A percentile compares a stretch with the other conserved stretches of the same genome.
These are phyloP conservation scores for Geranium rotundifolium DNA, from an alignment of 345 rosid species.

Conservation along the genomic window DNA sequence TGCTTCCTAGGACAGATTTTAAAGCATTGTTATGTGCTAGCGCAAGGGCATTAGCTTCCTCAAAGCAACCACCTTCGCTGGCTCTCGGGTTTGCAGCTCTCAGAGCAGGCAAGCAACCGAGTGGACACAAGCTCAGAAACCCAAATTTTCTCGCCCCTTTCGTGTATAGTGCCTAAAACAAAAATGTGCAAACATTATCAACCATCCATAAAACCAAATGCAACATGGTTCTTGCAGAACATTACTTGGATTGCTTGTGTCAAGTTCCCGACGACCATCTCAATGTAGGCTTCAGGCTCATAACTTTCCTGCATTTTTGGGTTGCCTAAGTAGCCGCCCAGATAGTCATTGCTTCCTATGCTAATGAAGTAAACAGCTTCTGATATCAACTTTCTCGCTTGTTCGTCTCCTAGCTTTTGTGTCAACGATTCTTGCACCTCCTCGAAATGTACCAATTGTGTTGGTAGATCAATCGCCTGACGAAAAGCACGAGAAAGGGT, in stretches of 20 bases:
- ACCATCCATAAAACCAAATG: background rate
- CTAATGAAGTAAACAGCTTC: slow-evolving; percentile 50
- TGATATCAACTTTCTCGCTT: slow-evolving; percentile 19
- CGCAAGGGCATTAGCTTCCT: slow-evolving; percentile 36
- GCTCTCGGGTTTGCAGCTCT: slow-evolving; percentile 27
- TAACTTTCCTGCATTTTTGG: slow-evolving; percentile 25
- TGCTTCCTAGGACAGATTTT: slow-evolving; percentile 19
- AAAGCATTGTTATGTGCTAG: slow-evolving; percentile 35
- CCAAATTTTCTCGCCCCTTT: slow-evolving; percentile 47
- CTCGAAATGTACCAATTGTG: slow-evolving; percentile 29
- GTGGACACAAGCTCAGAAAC: slow-evolving; percentile 31
- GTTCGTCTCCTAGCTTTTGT: slow-evolving; percentile 25
- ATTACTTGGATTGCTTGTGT: slow-evolving; percentile 36
- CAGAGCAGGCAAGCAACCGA: slow-evolving; percentile 40
- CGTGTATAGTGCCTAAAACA: slow-evolving; percentile 22
- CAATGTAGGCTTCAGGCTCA: slow-evolving; percentile 23
- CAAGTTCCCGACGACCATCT: slow-evolving; percentile 46
- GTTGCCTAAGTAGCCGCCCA: slow-evolving; percentile 32
- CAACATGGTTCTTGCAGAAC: background rate
- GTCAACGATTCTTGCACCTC: slow-evolving; percentile 19
- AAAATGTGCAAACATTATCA: background rate
- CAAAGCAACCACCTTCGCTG: slow-evolving; percentile 29
- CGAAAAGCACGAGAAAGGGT: background rate
- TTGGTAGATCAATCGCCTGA: slow-evolving; percentile 36
- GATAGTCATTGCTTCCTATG: slow-evolving; percentile 42